Base-by-base conservation (phyloP, 2,329 filamentous ascomycete genomes). In the Cordyceps militaris region DNA sequence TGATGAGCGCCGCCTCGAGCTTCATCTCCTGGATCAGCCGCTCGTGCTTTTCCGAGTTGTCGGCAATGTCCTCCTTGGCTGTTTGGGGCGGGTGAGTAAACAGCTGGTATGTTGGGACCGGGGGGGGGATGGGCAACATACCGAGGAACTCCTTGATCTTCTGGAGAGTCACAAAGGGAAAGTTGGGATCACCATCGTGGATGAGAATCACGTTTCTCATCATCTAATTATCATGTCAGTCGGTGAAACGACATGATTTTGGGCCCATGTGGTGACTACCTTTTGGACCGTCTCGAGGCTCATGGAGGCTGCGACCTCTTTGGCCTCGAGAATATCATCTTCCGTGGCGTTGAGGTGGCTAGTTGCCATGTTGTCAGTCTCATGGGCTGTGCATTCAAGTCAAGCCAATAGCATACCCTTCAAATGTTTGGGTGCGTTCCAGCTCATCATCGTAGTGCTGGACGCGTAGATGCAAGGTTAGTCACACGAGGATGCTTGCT, bases 171-270 rank as follows among this genome's bases (percentile, higher is more conserved):
- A 61, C 59, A 53, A 69, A 65, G 3, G 74, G 72, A 58, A 78
- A 78, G 65, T 78, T 78, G 47, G 74, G 74, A 59, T 78, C 75
- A 40, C 70, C 68, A 58, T 73, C 68, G 61, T 76, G 74, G 47
- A 74, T 69, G 47, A 66, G 64, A 21, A 74, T 61, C n/a, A 75
- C 72, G 21, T 72, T 70, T 23, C 62, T 62, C 68, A 73, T 69
- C 63, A 72, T 16, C 34, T 38, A 4, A n/a, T 38, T 13, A 16
- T 38, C 5, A 14, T 38, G 32, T 32, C 6, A 6, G 32, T 11
- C 14, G 32, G 10, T 6, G 10, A 11, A 34, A 34, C 65, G 19
- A 21, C 9, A 23, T 19, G 11, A 4, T 11, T 14, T 6, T 43
- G 19, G 23, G 21, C 14, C 14, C 9, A 21, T 23, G 24, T 21